A percentile compares a stretch with the other conserved stretches of the same genome.
Conservation (phyloP, 192 early-diverging fungal species). For the Linnemannia schmuckeri region DNA sequence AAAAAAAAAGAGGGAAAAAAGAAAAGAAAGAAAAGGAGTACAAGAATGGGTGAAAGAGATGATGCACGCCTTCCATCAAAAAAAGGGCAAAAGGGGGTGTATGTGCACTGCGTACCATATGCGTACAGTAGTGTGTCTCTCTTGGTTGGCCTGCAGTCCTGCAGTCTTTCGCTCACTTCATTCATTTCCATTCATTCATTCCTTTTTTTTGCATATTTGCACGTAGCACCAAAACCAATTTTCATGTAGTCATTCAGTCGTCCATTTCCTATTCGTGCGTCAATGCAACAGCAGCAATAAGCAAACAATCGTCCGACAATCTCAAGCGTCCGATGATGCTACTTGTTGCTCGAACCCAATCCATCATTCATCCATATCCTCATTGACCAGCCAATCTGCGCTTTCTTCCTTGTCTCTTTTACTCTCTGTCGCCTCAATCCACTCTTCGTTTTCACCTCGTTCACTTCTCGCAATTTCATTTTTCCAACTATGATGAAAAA, state of each 20-base stretch:
- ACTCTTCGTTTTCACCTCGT: neutral
- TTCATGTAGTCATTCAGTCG: neutral
- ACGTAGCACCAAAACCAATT: neutral
- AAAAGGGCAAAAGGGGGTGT: neutral
- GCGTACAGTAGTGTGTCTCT: neutral
- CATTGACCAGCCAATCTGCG: neutral
- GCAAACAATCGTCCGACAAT: neutral
- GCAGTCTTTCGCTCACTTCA: neutral
- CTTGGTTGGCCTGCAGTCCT: neutral
- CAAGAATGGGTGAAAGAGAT: neutral
- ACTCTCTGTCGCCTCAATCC: neutral
- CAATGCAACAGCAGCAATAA: neutral
- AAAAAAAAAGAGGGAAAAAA: neutral
- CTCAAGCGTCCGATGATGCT: neutral
- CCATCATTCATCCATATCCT: neutral
- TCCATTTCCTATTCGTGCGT: neutral
- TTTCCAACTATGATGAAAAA: neutral
- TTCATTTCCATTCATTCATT: neutral
- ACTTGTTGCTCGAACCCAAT: constrained; percentile 2
- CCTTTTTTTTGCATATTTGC: neutral
- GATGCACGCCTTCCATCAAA: neutral
- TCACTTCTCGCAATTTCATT: neutral
- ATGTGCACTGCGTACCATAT: neutral
- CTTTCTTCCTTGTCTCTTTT: neutral
- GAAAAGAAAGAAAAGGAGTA: neutral